Percentiles rank a stretch among this genome's conserved stretches.
Evolutionary conservation across 2,329 filamentous ascomycete species (phyloP).

Genomic region (Scedosporium aurantiacum): DNA sequence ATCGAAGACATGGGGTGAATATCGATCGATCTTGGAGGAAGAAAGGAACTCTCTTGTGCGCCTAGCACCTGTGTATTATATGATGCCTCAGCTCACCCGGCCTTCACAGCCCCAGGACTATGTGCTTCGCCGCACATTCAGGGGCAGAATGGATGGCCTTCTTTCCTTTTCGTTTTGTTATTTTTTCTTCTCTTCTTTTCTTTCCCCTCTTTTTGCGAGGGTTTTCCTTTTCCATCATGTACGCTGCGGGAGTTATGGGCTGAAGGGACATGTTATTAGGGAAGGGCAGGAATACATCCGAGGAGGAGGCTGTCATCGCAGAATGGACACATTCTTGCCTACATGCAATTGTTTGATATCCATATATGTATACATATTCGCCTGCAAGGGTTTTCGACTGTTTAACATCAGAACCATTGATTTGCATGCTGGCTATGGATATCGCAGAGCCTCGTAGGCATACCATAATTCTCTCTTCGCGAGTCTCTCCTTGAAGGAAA

Average conservation of each 20-base stretch:
- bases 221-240: background rate
- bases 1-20: background rate
- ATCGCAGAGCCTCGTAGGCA: background rate
- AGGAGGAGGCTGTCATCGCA: background rate
- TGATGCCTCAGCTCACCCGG: background rate
- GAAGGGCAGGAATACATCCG: background rate
- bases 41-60: background rate
- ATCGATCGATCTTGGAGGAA: background rate
- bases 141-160: background rate
- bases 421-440: background rate
- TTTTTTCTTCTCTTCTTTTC: background rate
- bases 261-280: background rate
- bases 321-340: background rate
- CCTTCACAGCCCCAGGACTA: background rate
- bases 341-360: background rate
- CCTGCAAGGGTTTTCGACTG: background rate
- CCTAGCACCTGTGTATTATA: slow-evolving; percentile 4
- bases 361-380: background rate
- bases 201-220: background rate
- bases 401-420: background rate
- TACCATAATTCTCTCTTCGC: background rate
- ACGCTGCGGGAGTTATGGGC: background rate
- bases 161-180: background rate
- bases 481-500: background rate
- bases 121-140: background rate